These are phyloP conservation scores for Botryotinia narcissicola DNA, from an alignment of 2,329 filamentous ascomycete genomes.

Conservation along the genomic window DNA sequence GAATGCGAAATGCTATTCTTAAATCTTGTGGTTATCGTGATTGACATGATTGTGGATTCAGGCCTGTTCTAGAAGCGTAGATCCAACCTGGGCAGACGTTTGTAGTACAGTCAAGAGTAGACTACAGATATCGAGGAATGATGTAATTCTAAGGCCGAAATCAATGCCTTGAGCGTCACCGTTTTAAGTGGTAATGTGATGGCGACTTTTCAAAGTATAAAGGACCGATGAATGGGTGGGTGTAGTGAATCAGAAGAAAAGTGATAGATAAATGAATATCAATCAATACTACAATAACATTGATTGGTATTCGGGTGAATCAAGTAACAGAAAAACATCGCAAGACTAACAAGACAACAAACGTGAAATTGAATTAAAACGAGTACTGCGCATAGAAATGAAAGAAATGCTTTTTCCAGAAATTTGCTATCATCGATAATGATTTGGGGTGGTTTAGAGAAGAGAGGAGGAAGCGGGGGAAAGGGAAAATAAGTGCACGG, in stretches of 20 bases:
- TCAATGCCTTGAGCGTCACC: neutral
- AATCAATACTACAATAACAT: neutral
- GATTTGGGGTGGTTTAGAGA: neutral
- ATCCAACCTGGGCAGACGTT: neutral
- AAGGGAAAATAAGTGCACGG: neutral
- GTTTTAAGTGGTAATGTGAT: neutral
- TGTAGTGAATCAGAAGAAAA: neutral
- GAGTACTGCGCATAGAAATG: neutral
- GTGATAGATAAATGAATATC: neutral
- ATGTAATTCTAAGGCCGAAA: neutral
- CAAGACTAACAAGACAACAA: neutral
- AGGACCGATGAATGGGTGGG: neutral
- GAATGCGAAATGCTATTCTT: slow-evolving; percentile 10
- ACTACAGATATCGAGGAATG: neutral
- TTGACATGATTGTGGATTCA: neutral
- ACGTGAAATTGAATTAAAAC: neutral
- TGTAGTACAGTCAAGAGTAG: neutral
- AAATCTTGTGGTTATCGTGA: neutral
- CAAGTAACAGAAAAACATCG: neutral
- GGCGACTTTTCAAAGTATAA: neutral
- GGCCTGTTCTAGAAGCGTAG: neutral
- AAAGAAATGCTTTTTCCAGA: neutral
- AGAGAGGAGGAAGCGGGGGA: neutral
- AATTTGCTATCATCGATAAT: neutral
- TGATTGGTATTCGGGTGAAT: neutral